These are phyloP conservation scores for Yamadazyma blattariae DNA, from an alignment of 1,139 yeast species.

Conservation along the genomic window DNA sequence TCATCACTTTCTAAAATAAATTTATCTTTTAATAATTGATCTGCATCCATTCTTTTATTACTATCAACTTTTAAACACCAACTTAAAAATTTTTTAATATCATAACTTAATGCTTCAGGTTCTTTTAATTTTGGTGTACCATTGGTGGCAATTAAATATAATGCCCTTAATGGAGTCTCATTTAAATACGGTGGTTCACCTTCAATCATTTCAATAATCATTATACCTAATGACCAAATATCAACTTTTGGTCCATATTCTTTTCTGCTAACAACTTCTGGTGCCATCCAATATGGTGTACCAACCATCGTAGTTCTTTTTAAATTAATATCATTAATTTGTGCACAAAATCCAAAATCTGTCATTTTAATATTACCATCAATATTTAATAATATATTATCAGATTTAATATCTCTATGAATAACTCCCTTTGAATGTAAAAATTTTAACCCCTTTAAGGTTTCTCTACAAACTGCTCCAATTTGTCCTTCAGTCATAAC, in stretches of 20 bases:
- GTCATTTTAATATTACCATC: constrained; percentile 89
- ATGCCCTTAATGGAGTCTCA: constrained; percentile 90
- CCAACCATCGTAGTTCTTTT: constrained; percentile 98
- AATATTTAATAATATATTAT: constrained; percentile 78
- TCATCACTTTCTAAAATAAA: constrained; percentile 75
- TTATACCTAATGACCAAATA: constrained; percentile 95
- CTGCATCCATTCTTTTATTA: constrained; percentile 79
- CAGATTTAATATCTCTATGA: constrained; percentile 95
- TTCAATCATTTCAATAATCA: constrained; percentile 96
- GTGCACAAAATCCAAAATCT: constrained; percentile 93
- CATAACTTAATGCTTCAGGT: constrained; percentile 72
- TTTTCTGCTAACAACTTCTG: constrained; percentile 90
- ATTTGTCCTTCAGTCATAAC: constrained; percentile 98
- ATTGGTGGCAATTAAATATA: constrained; percentile 89
- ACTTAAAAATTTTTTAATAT: constrained; percentile 65
- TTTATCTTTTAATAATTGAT: constrained; percentile 66
- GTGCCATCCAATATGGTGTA: constrained; percentile 99
- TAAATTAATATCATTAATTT: constrained; percentile 77
- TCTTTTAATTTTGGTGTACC: constrained; percentile 94
- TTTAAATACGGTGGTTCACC: constrained; percentile 98
- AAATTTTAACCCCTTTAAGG: constrained; percentile 79
- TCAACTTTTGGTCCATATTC: constrained; percentile 98
- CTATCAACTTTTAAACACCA: constrained; percentile 85
- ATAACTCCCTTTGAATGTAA: constrained; percentile 92
- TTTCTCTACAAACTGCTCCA: constrained; percentile 93